A percentile compares a stretch with the other conserved stretches of the same genome.
phyloP scores from a whole-genome alignment of 1,284 basidiomycete species.

The Leccinum solheimii region DNA sequence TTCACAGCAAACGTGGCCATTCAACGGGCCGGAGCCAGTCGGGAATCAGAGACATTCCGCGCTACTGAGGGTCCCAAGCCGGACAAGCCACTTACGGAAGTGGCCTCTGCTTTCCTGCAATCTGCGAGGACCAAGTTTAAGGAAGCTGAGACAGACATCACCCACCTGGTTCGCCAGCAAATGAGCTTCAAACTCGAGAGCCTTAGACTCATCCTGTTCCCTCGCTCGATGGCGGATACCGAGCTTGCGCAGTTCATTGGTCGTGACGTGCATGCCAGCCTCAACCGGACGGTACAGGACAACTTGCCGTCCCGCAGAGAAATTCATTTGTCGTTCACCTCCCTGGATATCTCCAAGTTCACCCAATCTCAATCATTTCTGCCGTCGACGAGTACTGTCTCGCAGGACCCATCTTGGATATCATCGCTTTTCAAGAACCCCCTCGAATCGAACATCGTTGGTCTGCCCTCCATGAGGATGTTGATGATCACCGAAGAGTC shows the following conservation, averaged over 20 bases:
- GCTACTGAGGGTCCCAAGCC: conserved; percentile 64
- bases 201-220: conserved; percentile 70
- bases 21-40: conserved; percentile 72
- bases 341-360: conserved; percentile 72
- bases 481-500: conserved; percentile 70
- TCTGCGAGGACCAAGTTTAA: conserved; percentile 68
- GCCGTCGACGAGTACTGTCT: conserved; percentile 39
- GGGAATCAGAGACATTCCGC: conserved; percentile 72
- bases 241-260: conserved; percentile 75
- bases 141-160: conserved; percentile 58
- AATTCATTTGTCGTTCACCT: conserved; percentile 67
- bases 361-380: conserved; percentile 53
- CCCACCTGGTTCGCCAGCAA: conserved; percentile 66
- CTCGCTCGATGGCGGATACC: conserved; percentile 69
- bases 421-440: conserved; percentile 55
- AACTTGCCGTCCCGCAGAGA: conserved; percentile 54
- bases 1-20: conserved; percentile 70
- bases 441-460: conserved; percentile 69
- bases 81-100: conserved; percentile 75
- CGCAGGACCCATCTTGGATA: conserved; percentile 56
- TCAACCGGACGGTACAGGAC: conserved; percentile 61
- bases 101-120: conserved; percentile 80
- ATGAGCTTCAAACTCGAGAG: conserved; percentile 66
- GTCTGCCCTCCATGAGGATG: conserved; percentile 77
- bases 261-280: conserved; percentile 61